Base-by-base conservation (phyloP, 2,329 filamentous ascomycete genomes). In the Hymenoscyphus albidus region DNA sequence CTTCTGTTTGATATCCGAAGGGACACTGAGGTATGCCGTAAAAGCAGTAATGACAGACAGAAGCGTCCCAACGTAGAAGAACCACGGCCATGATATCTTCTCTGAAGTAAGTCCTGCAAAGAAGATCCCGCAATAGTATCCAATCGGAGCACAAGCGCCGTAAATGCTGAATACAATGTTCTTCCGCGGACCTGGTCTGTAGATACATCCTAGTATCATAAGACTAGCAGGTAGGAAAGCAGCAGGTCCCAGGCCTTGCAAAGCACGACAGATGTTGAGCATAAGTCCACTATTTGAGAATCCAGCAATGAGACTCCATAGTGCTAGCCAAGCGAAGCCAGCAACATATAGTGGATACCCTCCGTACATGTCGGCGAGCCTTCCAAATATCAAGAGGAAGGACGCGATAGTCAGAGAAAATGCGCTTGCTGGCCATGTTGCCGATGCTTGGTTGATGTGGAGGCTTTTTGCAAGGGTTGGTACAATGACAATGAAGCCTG, bases 401-500 rank as follows among this genome's bases (percentile, higher is more conserved):
- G 80, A 78, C 6, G 81, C 81, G 1, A 82, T 79, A 0, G 82
- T 78, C 67, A 88, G 70, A 5, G 88, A 86, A 44, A 87, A 84
- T 56, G 87, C 82, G 70, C 77, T 88, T 75, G 77, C 86, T 71
- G 77, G 89, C 90, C 85, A 91, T 77, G 78, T 91, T 76, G 73
- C 83, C 70, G 73, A 86, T 54, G 73, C 81, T 72, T 76, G 81
- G 0, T 90, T 85, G 51, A 95, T 92, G 48, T 85, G 63, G 3
- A 95, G 81, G 1, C 85, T 81, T 12, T 76, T 73, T 12, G 85
- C 80, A 2, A 95, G 75, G 0, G 85, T 85, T 0, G 91, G 91
- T 0, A 93, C 76, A 32, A 94, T 84, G 69, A 89, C 88, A 65
- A 83, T 84, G 75, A 93, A 95, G 39, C 92, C 92, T 58, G 88